Conservation (phyloP, 148 eudicot species). For the Vaccinium vitisidaea region DNA sequence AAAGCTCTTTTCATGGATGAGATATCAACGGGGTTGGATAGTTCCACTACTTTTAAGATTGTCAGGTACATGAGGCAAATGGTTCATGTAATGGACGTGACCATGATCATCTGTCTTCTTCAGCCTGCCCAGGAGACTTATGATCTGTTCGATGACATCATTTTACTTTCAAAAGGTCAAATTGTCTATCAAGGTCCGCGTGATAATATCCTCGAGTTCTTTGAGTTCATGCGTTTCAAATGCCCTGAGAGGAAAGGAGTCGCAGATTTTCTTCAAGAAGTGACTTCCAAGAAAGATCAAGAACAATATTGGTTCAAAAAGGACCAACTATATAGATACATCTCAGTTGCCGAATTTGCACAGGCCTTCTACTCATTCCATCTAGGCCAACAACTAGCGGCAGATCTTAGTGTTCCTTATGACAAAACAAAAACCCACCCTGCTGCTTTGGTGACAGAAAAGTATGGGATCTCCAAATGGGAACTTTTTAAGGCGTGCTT, state of each 20-base stretch:
- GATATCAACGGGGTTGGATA: conserved; percentile 49
- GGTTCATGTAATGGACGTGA: conserved; percentile 47
- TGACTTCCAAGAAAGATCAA: conserved; percentile 46
- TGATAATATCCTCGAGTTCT: conserved; percentile 36
- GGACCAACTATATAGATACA: conserved; percentile 27
- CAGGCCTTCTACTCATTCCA: conserved; percentile 28
- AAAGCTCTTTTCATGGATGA: conserved; percentile 49
- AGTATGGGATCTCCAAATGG: conserved; percentile 51
- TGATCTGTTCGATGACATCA: conserved; percentile 44
- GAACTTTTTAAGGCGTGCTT: conserved; percentile 61
- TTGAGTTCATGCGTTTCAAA: conserved; percentile 42
- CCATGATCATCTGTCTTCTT: conserved; percentile 46
- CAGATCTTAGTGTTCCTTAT: conserved; percentile 32
- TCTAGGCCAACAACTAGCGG: conserved; percentile 29
- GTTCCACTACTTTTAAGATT: conserved; percentile 44
- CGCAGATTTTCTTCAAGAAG: conserved; percentile 48
- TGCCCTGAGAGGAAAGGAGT: conserved; percentile 55
- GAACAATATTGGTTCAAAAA: conserved; percentile 45
- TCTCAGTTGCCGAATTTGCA: conserved; percentile 34
- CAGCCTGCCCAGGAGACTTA: conserved; percentile 50
- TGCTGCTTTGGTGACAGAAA: conserved; percentile 44
- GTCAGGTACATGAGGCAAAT: conserved; percentile 41
- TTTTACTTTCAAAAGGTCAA: conserved; percentile 45
- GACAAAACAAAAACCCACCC: conserved; percentile 39
- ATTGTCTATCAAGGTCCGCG: conserved; percentile 48